Conservation (phyloP, 768 basidiomycete species). For the Kwoniella botswanensis region DNA sequence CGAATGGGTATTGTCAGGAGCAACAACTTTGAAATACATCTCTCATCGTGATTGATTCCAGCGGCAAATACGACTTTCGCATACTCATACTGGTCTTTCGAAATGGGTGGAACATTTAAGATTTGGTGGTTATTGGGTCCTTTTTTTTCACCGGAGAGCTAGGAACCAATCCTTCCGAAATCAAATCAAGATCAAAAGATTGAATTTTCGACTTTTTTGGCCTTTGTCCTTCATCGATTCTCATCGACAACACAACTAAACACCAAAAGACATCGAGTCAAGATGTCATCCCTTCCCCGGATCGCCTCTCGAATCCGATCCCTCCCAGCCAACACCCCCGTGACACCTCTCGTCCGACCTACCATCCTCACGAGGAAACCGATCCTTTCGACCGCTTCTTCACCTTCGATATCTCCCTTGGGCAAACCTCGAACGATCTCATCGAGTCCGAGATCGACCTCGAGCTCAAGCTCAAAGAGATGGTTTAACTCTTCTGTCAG, state of each 20-base stretch:
- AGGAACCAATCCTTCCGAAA: slow-evolving; percentile 1
- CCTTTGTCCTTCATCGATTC: neutral
- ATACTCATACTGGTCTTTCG: neutral
- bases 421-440: neutral
- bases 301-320: slow-evolving; percentile 15
- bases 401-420: slow-evolving; percentile 4
- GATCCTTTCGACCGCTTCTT: slow-evolving; percentile 13
- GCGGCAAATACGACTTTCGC: neutral
- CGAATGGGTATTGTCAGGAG: neutral
- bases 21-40: neutral
- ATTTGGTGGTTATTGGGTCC: too few relatives aligned
- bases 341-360: slow-evolving; percentile 9
- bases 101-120: too few relatives aligned
- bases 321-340: neutral
- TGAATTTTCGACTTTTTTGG: slow-evolving; percentile 7
- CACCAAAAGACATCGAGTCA: slow-evolving; percentile 14
- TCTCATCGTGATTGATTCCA: neutral
- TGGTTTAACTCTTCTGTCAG: slow-evolving; percentile 36
- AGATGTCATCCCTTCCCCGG: slow-evolving; percentile 19
- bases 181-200: neutral
- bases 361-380: slow-evolving; percentile 21
- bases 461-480: slow-evolving; percentile 8
- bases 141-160: neutral
- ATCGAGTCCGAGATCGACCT: neutral
- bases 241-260: neutral